Evolutionary conservation across 2,329 filamentous ascomycete genomes (phyloP), one percentile per base, ranked within the genome.

Genomic region (Curvularia lunata): DNA sequence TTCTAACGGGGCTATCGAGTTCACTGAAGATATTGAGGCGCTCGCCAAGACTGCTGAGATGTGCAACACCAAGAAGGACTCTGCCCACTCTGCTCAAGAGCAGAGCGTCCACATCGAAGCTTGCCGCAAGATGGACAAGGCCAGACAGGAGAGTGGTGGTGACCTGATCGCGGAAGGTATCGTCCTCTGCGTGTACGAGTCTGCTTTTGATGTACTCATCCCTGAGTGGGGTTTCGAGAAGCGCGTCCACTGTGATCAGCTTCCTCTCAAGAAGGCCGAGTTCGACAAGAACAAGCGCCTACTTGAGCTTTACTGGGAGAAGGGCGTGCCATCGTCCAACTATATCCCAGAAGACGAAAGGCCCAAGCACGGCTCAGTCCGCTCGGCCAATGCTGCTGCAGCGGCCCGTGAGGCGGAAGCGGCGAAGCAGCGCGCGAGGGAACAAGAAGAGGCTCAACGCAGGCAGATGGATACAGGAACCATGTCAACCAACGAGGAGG

Each of bases 1-100:
- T 37, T 95, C 92, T 0, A 86, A 92, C 53, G 91, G 91, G 62
- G 85, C 88, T 62, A 84, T 91, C 47, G 92, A 97, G 71, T 97
- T 95, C 77, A 88, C 82, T 4, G 95, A 99, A 66, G 95, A 99
- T 61, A 78, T 95, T 59, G 95, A 99, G 74, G 88, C 84, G 56
- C 83, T 99, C 41, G 88, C 88, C 70, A 99, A 98, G 86, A 96
- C 91, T 49, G 91, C 93, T 8, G 95, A 99, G 78, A 87, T 91
- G 67, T 97, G 92, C 84, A 99, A 99, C 82, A 97, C 91, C 74
- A 99, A 98, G 88, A 99, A 98, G 79, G 95, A 99, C 75, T 98
- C 93, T 12, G 92, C 95, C 1, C 94, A 97, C 80, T 95, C 92
- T 72, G 95, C 95, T 13, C 95, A 99, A 77, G 95, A 99, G 78